phyloP scores from a whole-genome alignment of 2,329 filamentous ascomycete species.

The Macrophomina phaseolina region DNA sequence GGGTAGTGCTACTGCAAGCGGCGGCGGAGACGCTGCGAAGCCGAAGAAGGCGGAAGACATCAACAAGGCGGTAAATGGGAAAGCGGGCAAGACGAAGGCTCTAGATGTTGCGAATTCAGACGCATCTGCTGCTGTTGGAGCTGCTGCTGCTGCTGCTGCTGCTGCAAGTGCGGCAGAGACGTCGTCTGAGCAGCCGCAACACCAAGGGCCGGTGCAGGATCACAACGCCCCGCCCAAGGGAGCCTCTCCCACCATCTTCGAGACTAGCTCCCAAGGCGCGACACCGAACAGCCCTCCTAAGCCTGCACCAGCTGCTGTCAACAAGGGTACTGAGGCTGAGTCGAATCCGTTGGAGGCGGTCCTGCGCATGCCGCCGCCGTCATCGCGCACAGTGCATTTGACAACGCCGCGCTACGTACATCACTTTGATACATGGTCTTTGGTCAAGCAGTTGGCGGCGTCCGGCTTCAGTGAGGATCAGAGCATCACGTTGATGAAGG shows the following conservation, averaged over 20 bases:
- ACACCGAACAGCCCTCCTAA: conserved; percentile 3
- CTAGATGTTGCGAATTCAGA: not conserved
- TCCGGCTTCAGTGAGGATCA: conserved; percentile 77
- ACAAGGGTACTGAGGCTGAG: conserved; percentile 30
- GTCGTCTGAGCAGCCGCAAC: not conserved
- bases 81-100: not conserved
- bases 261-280: conserved; percentile 5
- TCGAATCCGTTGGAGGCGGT: conserved; percentile 48
- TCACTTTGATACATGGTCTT: conserved; percentile 92
- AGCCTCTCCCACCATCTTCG: conserved; percentile 17
- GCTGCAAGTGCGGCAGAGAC: not conserved
- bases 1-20: conserved; percentile 3
- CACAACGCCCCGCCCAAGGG: conserved; percentile 10
- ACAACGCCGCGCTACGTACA: conserved; percentile 83
- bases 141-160: not conserved
- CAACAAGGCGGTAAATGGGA: not conserved
- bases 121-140: not conserved
- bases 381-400: conserved; percentile 67
- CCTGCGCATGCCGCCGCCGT: conserved; percentile 48
- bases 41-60: conserved; percentile 21
- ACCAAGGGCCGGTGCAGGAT: not conserved
- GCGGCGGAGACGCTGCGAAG: conserved; percentile 28
- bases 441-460: conserved; percentile 78
- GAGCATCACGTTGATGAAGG: conserved; percentile 90
- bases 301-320: conserved; percentile 13